These are phyloP conservation scores for Excoecaria cochinchinensis DNA, from an alignment of 345 rosid species.

Conservation along the genomic window DNA sequence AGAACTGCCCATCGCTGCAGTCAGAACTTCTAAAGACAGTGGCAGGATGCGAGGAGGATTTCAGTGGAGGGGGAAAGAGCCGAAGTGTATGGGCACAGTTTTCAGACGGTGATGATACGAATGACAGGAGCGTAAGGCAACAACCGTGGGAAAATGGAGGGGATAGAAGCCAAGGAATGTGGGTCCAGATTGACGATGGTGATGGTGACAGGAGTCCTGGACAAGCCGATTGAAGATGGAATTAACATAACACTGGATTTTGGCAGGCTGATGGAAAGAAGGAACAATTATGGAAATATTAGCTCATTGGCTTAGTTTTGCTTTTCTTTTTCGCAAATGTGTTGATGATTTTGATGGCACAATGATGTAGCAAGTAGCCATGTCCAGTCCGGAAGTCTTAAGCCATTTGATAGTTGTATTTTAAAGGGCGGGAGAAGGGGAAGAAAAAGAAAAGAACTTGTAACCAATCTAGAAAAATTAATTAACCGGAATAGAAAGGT, in stretches of 20 bases:
- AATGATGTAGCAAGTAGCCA: not conserved
- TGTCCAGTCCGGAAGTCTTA: not conserved
- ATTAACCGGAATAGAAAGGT: not conserved
- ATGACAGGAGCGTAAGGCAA: conserved; percentile 54
- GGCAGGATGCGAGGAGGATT: conserved; percentile 69
- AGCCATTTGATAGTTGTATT: not conserved
- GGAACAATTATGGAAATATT: not conserved
- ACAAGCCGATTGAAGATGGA: conserved; percentile 36
- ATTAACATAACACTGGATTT: not conserved
- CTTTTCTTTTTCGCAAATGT: not conserved
- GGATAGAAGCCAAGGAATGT: conserved; percentile 58
- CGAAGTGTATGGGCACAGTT: conserved; percentile 67
- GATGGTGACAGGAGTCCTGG: conserved; percentile 45
- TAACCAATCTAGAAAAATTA: not conserved
- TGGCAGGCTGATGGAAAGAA: not conserved
- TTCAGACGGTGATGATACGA: conserved; percentile 67
- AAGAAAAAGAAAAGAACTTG: not conserved
- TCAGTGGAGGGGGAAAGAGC: conserved; percentile 60
- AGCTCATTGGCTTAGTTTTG: not conserved
- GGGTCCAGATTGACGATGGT: conserved; percentile 61
- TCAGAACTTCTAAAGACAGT: conserved; percentile 71
- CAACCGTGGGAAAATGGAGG: conserved; percentile 62
- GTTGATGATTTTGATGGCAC: not conserved
- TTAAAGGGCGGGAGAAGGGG: not conserved
- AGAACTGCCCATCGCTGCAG: conserved; percentile 62